These are phyloP conservation scores for Thyridium curvatum DNA, from an alignment of 2,329 filamentous ascomycete genomes.

Conservation along the genomic window DNA sequence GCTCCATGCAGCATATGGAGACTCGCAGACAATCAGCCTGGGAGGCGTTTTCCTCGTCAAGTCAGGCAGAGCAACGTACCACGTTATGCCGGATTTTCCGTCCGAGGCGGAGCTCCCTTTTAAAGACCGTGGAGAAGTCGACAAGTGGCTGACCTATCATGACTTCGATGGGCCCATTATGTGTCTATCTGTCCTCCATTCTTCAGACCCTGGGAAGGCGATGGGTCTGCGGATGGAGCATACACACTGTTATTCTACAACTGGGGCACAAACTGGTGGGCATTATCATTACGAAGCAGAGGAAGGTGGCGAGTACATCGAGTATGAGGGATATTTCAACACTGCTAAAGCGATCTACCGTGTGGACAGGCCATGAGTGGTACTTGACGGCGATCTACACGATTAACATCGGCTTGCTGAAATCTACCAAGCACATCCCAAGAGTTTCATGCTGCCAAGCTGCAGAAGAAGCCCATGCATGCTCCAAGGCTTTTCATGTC, in stretches of 20 bases:
- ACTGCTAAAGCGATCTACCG: constrained; percentile 31
- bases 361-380: constrained; percentile 20
- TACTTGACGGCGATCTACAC: too few relatives aligned
- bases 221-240: constrained; percentile 38
- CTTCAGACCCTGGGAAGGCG: constrained; percentile 26
- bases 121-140: constrained; percentile 16
- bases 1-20: constrained; percentile 22
- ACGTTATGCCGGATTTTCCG: constrained; percentile 40
- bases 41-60: constrained; percentile 34
- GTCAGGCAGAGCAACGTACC: constrained; percentile 26
- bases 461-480: too few relatives aligned
- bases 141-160: constrained; percentile 32
- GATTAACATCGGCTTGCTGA: too few relatives aligned
- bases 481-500: too few relatives aligned
- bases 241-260: constrained; percentile 34
- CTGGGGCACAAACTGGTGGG: constrained; percentile 23
- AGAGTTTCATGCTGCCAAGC: too few relatives aligned
- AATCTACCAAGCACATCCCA: too few relatives aligned
- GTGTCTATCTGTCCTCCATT: constrained; percentile 34
- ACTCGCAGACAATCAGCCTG: constrained; percentile 24
- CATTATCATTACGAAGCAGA: constrained; percentile 37
- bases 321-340: constrained; percentile 41
- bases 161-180: constrained; percentile 27
- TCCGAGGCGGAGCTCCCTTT: constrained; percentile 17
- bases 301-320: constrained; percentile 23